Percentiles rank a stretch among this genome's conserved stretches.
Conservation (phyloP, 176 grass and related monocot genomes). For the Pharus latifolius region DNA sequence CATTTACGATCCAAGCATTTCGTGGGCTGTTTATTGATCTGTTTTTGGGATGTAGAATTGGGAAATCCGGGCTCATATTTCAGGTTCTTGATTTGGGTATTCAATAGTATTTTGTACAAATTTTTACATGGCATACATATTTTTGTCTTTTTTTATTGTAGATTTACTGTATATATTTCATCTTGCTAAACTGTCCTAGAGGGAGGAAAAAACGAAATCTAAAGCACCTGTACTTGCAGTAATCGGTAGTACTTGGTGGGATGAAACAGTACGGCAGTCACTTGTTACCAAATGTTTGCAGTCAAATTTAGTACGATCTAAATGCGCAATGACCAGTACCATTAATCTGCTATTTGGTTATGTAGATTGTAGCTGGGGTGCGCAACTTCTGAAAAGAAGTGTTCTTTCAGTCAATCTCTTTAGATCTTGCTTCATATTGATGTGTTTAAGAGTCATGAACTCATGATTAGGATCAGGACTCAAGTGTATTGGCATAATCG, state of each 20-base stretch:
- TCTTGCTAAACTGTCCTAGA: not conserved
- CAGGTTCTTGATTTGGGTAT: not conserved
- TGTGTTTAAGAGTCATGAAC: not conserved
- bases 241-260: not conserved
- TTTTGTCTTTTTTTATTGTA: too few species aligned
- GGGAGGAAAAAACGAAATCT: not conserved
- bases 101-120: too few species aligned
- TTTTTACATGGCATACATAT: too few species aligned
- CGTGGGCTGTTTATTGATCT: not conserved
- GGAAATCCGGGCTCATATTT: not conserved
- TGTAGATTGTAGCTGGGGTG: not conserved
- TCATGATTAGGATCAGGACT: too few species aligned
- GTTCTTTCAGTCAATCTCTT: not conserved
- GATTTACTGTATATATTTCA: not conserved
- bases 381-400: not conserved
- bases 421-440: not conserved
- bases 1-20: conserved; percentile 5
- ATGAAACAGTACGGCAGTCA: not conserved
- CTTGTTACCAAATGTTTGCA: not conserved
- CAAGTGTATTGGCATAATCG: too few species aligned
- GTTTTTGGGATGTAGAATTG: not conserved
- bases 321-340: not conserved
- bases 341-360: not conserved
- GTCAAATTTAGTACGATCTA: not conserved
- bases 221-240: not conserved